Evolutionary conservation across 2,329 filamentous ascomycete genomes (phyloP).

Genomic region (Trichoderma semiorbis): DNA sequence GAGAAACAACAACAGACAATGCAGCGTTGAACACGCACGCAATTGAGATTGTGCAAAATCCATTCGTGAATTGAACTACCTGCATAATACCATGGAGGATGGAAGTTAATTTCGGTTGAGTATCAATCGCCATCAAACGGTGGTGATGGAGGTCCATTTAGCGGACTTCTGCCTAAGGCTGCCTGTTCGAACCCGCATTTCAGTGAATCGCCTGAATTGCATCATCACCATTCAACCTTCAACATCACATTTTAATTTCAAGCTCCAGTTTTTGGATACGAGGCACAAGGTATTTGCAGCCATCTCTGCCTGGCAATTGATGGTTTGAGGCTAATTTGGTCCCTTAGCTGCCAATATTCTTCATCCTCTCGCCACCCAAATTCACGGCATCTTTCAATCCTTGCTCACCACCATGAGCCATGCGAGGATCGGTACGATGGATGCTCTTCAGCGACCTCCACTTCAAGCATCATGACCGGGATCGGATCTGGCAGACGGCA

Average conservation of each 20-base stretch:
- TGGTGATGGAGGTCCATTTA: not conserved
- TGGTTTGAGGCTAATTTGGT: not conserved
- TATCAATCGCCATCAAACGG: not conserved
- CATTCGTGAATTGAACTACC: no score
- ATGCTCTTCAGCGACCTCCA: conserved; percentile 25
- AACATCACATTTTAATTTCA: not conserved
- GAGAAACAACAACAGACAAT: not conserved
- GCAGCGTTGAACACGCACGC: not conserved
- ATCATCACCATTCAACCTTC: not conserved
- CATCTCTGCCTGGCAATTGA: not conserved
- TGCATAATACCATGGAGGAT: no score
- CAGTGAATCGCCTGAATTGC: not conserved
- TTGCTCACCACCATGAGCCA: not conserved
- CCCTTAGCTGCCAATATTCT: not conserved
- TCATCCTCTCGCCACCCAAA: not conserved
- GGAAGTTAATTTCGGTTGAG: not conserved
- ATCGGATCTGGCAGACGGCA: conserved; percentile 22
- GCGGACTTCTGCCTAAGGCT: not conserved
- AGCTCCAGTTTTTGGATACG: not conserved
- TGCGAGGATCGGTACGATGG: conserved; percentile 18
- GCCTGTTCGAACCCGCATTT: not conserved
- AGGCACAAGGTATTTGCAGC: not conserved
- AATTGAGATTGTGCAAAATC: no score
- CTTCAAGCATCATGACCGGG: conserved; percentile 22
- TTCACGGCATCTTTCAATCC: not conserved